A percentile compares a stretch with the other conserved stretches of the same genome.
These are phyloP conservation scores for Pythium grandisporangium DNA, from an alignment of 352 stramenopile species.

Conservation along the genomic window DNA sequence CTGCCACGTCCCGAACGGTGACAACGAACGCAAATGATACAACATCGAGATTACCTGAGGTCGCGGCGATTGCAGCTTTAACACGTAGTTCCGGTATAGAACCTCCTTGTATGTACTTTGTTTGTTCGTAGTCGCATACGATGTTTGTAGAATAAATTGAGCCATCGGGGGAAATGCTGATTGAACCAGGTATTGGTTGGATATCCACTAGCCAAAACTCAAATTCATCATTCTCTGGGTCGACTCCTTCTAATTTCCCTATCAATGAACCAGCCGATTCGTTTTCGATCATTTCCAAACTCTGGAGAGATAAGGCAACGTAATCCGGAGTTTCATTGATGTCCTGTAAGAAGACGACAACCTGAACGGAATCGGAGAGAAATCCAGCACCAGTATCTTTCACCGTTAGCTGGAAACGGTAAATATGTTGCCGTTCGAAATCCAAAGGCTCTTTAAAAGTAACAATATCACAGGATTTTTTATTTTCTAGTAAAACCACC, in stretches of 20 bases:
- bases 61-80: slow-evolving; percentile 1
- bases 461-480: slow-evolving; percentile 25
- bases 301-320: slow-evolving; percentile 14
- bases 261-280: slow-evolving; percentile 6
- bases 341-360: slow-evolving; percentile 35
- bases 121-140: slow-evolving; percentile 11
- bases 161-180: slow-evolving; percentile 5
- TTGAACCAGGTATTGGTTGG: slow-evolving; percentile 12
- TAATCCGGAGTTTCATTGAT: slow-evolving; percentile 34
- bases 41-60: not conserved
- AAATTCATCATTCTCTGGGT: slow-evolving; percentile 40
- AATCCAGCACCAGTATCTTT: slow-evolving; percentile 34
- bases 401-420: slow-evolving; percentile 31
- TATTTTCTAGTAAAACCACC: slow-evolving; percentile 13
- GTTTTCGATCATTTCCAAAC: slow-evolving; percentile 30
- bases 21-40: slow-evolving; percentile 15
- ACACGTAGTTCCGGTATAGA: slow-evolving; percentile 4
- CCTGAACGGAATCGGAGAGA: slow-evolving; percentile 23
- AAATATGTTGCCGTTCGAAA: slow-evolving; percentile 24
- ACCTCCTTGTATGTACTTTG: not conserved
- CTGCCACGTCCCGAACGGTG: slow-evolving; percentile 9
- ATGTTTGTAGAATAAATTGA: slow-evolving; percentile 1
- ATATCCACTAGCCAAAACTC: slow-evolving; percentile 20
- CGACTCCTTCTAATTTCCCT: slow-evolving; percentile 23
- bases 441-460: slow-evolving; percentile 24